A percentile compares a stretch with the other conserved stretches of the same genome.
These are phyloP conservation scores for Pelargonium exstipulatum DNA, from an alignment of 441 rosid genomes.

Conservation along the genomic window DNA sequence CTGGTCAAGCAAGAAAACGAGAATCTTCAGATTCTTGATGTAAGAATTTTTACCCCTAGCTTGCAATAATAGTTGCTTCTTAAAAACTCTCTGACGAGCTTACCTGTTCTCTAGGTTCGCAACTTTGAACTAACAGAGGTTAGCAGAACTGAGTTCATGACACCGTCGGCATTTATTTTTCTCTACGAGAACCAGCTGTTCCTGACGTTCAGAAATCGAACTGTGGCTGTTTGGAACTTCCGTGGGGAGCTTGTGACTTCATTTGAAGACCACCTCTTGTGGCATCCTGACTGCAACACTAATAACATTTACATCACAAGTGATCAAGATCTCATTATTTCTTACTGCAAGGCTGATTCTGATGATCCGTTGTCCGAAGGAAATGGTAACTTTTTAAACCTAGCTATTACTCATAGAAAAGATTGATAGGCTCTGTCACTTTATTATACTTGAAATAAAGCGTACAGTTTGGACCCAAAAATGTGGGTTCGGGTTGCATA, in stretches of 20 bases:
- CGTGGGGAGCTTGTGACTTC: constrained; percentile 82
- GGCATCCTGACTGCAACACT: constrained; percentile 95
- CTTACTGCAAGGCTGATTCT: constrained; percentile 89
- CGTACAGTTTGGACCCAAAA: not conserved
- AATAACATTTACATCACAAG: constrained; percentile 88
- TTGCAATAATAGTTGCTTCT: not conserved
- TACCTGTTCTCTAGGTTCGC: constrained; percentile 44
- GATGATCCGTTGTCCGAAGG: constrained; percentile 70
- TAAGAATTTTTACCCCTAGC: constrained; percentile 25
- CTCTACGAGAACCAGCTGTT: constrained; percentile 74
- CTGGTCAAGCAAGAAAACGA: constrained; percentile 86
- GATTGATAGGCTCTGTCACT: not conserved
- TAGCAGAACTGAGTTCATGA: constrained; percentile 52
- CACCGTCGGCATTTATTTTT: constrained; percentile 76
- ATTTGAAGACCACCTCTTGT: constrained; percentile 76
- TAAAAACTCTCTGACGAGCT: not conserved
- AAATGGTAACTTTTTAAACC: constrained; percentile 44
- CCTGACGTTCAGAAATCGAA: constrained; percentile 66
- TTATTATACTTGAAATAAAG: too few relatives aligned
- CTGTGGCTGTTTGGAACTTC: constrained; percentile 90
- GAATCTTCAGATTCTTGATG: constrained; percentile 83
- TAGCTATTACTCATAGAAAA: constrained; percentile 2
- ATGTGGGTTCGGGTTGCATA: too few relatives aligned
- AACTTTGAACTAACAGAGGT: constrained; percentile 60
- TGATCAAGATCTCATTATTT: constrained; percentile 90